Evolutionary conservation across 345 rosid species (phyloP).

Genomic region (Mercurialis annua): DNA sequence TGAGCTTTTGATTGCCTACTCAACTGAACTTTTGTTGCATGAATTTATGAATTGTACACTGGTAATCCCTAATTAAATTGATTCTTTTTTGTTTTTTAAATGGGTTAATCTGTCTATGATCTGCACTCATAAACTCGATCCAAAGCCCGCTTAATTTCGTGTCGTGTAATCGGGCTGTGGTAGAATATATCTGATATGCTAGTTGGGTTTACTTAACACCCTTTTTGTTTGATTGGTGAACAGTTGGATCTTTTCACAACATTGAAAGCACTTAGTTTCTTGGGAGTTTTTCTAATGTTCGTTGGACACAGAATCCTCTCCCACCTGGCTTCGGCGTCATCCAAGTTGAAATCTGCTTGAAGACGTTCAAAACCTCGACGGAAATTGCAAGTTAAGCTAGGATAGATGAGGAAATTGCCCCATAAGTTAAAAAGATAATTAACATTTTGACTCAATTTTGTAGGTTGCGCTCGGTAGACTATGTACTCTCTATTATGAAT

Average conservation of each 20-base stretch:
- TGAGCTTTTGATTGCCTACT: no score
- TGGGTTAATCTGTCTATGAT: no score
- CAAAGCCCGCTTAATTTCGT: no score
- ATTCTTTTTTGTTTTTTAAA: no score
- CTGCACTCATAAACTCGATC: no score
- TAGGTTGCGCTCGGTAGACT: not conserved
- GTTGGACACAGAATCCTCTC: slow-evolving; percentile 89
- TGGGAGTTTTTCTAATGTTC: slow-evolving; percentile 78
- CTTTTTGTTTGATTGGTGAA: slow-evolving; percentile 8
- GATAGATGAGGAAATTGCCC: not conserved
- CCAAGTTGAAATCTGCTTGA: slow-evolving; percentile 75
- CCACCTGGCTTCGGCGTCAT: slow-evolving; percentile 64
- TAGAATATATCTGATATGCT: no score
- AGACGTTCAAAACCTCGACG: not conserved
- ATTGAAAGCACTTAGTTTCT: slow-evolving; percentile 61
- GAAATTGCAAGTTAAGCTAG: not conserved
- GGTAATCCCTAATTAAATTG: no score
- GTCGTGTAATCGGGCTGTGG: no score
- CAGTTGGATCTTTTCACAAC: slow-evolving; percentile 97
- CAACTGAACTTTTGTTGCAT: no score
- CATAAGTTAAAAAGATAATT: not conserved
- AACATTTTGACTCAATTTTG: slow-evolving; percentile 20
- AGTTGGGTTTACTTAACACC: not conserved
- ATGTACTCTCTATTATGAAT: slow-evolving; percentile 1
- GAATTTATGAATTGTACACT: no score